Evolutionary conservation across 2,329 filamentous ascomycete species (phyloP).

Genomic region (Acarospora socialis): DNA sequence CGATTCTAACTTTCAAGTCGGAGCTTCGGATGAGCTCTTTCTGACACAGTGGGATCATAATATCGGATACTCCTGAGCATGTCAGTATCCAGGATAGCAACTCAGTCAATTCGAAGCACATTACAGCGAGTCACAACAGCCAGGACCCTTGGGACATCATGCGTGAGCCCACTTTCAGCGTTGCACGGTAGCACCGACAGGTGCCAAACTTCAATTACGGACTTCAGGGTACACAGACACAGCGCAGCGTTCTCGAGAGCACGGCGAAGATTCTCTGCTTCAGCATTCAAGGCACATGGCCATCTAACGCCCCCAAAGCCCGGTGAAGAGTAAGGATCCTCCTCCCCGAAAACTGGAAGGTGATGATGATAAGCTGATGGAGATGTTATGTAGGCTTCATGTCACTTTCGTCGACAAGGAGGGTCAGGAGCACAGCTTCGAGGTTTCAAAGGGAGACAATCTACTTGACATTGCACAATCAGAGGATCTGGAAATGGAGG

Average conservation of each 20-base stretch:
- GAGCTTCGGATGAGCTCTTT: too few species aligned
- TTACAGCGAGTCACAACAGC: too few species aligned
- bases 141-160: too few species aligned
- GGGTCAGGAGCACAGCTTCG: slow-evolving; percentile 56
- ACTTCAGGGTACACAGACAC: slow-evolving; percentile 13
- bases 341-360: neutral
- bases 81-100: too few species aligned
- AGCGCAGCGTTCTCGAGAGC: slow-evolving; percentile 15
- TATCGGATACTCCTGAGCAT: too few species aligned
- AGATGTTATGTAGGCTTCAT: slow-evolving; percentile 45
- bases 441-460: slow-evolving; percentile 78
- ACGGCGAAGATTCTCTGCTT: slow-evolving; percentile 50
- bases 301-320: slow-evolving; percentile 73
- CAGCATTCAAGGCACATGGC: slow-evolving; percentile 49
- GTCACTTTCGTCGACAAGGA: slow-evolving; percentile 94
- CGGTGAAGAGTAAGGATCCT: slow-evolving; percentile 65
- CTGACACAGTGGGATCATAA: too few species aligned
- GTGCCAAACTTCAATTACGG: slow-evolving; percentile 1
- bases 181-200: neutral
- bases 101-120: too few species aligned
- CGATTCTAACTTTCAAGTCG: too few species aligned
- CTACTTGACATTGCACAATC: slow-evolving; percentile 88
- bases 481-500: slow-evolving; percentile 95
- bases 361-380: neutral
- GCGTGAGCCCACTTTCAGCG: too few species aligned